These are phyloP conservation scores for Kluyveromyces marxianus DNA, from an alignment of 1,139 yeast species.

Conservation along the genomic window DNA sequence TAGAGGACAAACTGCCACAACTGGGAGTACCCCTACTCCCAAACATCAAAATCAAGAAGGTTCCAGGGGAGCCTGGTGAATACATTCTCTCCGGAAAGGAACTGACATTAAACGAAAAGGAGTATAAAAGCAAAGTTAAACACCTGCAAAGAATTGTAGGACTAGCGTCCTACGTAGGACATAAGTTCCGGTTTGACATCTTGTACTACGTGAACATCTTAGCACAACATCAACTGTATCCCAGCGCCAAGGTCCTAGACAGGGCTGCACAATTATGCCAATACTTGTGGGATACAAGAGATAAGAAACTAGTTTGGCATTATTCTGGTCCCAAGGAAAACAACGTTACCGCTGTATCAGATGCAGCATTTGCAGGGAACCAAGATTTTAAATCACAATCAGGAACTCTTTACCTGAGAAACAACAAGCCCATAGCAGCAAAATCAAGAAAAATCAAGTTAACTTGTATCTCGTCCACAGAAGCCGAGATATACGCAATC, in stretches of 20 bases:
- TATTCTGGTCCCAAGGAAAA: background rate
- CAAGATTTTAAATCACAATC: background rate
- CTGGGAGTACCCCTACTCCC: constrained; percentile 1
- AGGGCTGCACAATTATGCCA: background rate
- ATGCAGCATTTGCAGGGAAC: constrained; percentile 2
- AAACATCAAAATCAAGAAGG: constrained; percentile 1
- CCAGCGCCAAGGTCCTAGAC: background rate
- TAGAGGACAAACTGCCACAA: constrained; percentile 1
- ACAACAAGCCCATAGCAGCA: constrained; percentile 5
- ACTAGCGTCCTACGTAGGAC: constrained; percentile 9
- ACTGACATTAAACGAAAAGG: background rate
- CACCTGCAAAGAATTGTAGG: constrained; percentile 8
- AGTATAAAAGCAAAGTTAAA: constrained; percentile 6
- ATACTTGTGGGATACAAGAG: constrained; percentile 4
- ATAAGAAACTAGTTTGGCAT: constrained; percentile 1
- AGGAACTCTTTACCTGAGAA: background rate
- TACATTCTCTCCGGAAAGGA: constrained; percentile 1
- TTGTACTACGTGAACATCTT: constrained; percentile 8
- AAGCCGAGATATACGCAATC: constrained; percentile 7
- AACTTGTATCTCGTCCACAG: constrained; percentile 8
- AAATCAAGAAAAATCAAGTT: constrained; percentile 1
- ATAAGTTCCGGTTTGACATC: constrained; percentile 8
- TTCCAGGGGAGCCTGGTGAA: constrained; percentile 7
- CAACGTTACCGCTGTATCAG: background rate
- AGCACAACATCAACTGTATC: constrained; percentile 6